Evolutionary conservation across 805 yeast genomes (phyloP).

Genomic region (Lipomyces sp.): DNA sequence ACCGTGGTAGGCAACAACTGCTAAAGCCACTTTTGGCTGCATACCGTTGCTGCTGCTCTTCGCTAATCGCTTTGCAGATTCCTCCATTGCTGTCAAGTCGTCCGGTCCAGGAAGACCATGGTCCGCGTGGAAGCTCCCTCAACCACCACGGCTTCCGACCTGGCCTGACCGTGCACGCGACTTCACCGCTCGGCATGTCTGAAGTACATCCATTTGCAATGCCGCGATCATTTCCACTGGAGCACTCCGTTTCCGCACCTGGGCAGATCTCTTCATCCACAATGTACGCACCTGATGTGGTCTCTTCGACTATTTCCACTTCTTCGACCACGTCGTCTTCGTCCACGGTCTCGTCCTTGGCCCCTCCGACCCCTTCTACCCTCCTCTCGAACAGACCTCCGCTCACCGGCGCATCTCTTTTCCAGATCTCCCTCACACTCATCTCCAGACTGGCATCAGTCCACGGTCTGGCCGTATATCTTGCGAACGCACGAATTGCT

Average conservation of each 20-base stretch:
- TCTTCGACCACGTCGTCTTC: constrained; percentile 18
- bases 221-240: constrained; percentile 19
- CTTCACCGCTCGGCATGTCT: constrained; percentile 5
- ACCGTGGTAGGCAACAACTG: neutral
- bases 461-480: constrained; percentile 36
- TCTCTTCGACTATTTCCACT: constrained; percentile 1
- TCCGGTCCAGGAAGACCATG: neutral
- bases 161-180: neutral
- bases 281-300: neutral
- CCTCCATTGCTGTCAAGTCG: constrained; percentile 11
- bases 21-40: neutral
- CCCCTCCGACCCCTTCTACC: constrained; percentile 14
- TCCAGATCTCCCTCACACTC: constrained; percentile 40
- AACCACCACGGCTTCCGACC: neutral
- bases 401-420: constrained; percentile 38
- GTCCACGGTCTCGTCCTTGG: constrained; percentile 11
- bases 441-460: constrained; percentile 37
- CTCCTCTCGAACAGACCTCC: constrained; percentile 38
- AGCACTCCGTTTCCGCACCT: constrained; percentile 18
- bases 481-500: constrained; percentile 28
- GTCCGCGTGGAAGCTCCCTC: constrained; percentile 5
- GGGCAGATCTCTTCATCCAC: constrained; percentile 6
- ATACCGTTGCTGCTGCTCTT: neutral
- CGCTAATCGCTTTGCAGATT: neutral
- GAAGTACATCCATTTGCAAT: neutral